These are phyloP conservation scores for Penicillium flavigenum DNA, from an alignment of 495 filamentous ascomycete genomes.

Conservation along the genomic window DNA sequence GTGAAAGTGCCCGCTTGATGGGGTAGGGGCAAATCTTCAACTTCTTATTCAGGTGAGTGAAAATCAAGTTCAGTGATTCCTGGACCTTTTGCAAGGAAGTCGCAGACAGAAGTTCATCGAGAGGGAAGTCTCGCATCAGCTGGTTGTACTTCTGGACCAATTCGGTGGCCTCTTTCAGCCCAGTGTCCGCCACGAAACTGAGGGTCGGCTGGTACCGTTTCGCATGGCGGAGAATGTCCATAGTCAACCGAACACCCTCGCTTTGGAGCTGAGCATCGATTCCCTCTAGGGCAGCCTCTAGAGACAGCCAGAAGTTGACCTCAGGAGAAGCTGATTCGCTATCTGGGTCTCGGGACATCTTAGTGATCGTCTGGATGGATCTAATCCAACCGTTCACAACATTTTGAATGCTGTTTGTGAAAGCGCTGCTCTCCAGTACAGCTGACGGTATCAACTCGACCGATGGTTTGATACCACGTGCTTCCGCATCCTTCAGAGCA, in stretches of 20 bases:
- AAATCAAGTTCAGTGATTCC: constrained; percentile 83
- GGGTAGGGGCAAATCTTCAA: constrained; percentile 92
- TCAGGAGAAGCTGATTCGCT: constrained; percentile 92
- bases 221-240: constrained; percentile 90
- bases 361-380: constrained; percentile 95
- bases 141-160: constrained; percentile 98
- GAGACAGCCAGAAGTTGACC: constrained; percentile 97
- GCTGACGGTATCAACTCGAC: constrained; percentile 71
- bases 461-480: constrained; percentile 61
- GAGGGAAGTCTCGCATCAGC: constrained; percentile 94
- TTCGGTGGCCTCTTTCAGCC: constrained; percentile 90
- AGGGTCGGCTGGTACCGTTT: constrained; percentile 96
- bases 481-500: constrained; percentile 72
- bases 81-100: constrained; percentile 87
- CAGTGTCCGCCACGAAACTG: constrained; percentile 93
- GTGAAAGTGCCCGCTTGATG: constrained; percentile 81
- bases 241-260: constrained; percentile 85
- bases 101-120: constrained; percentile 90
- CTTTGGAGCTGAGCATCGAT: constrained; percentile 85
- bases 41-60: constrained; percentile 94
- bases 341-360: constrained; percentile 82
- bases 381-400: constrained; percentile 97
- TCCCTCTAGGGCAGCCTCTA: constrained; percentile 85
- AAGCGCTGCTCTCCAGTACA: constrained; percentile 77
- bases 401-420: constrained; percentile 90